phyloP scores from a whole-genome alignment of 1,284 basidiomycete species.

The Melampsora americana region DNA sequence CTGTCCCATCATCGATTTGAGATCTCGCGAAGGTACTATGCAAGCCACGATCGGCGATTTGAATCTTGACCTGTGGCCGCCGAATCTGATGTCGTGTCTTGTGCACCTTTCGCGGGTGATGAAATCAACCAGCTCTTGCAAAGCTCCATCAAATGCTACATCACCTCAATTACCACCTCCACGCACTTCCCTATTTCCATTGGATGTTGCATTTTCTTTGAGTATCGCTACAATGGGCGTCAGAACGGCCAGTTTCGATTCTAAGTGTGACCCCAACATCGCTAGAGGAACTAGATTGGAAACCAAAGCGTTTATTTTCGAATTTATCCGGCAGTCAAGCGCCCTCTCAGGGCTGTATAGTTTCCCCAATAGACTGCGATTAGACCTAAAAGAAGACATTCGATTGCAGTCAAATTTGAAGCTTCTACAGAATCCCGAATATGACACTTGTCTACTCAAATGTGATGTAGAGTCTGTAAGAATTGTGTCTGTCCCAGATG shows the following conservation, averaged over 20 bases:
- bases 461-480: constrained; percentile 29
- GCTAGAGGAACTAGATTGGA: constrained; percentile 23
- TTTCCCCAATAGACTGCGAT: constrained; percentile 48
- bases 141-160: constrained; percentile 9
- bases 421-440: constrained; percentile 37
- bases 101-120: constrained; percentile 9
- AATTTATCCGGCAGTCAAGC: constrained; percentile 37
- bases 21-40: constrained; percentile 28
- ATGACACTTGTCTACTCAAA: constrained; percentile 37
- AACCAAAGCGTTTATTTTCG: constrained; percentile 15
- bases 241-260: constrained; percentile 28
- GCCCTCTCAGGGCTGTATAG: constrained; percentile 36
- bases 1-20: constrained; percentile 24
- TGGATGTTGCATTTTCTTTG: constrained; percentile 28
- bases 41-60: constrained; percentile 36
- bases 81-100: constrained; percentile 20
- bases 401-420: constrained; percentile 61
- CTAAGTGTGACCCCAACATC: constrained; percentile 28
- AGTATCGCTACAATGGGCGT: constrained; percentile 15
- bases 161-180: constrained; percentile 1
- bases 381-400: constrained; percentile 64
- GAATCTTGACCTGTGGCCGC: constrained; percentile 31
- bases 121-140: neutral
- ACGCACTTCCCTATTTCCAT: constrained; percentile 24
- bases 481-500: constrained; percentile 29